Conservation (phyloP, 2,329 filamentous ascomycete genomes). For the Daldinia sp. region DNA sequence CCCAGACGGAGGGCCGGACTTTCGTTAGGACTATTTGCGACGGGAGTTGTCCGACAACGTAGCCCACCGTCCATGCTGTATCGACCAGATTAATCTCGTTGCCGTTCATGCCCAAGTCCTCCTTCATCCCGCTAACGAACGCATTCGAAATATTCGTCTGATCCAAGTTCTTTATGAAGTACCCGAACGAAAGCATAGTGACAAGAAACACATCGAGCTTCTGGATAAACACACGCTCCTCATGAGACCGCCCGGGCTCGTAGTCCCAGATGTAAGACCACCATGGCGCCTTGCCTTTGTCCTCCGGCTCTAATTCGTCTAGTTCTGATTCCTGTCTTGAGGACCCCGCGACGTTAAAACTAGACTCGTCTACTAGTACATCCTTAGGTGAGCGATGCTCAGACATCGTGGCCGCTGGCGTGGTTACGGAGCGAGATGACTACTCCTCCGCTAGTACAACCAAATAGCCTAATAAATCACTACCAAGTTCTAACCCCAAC, state of each 20-base stretch:
- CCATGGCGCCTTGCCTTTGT: conserved; percentile 32
- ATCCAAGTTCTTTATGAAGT: conserved; percentile 42
- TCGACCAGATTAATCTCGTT: conserved; percentile 51
- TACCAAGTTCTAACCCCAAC: not conserved
- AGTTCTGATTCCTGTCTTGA: not conserved
- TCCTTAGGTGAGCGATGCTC: conserved; percentile 20
- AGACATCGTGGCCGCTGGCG: conserved; percentile 16
- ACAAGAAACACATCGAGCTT: conserved; percentile 40
- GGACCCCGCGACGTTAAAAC: conserved; percentile 8
- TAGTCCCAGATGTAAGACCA: conserved; percentile 41
- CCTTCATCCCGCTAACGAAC: conserved; percentile 48
- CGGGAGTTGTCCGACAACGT: conserved; percentile 51
- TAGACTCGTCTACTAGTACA: conserved; percentile 16
- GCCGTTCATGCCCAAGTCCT: conserved; percentile 46
- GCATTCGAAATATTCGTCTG: conserved; percentile 41
- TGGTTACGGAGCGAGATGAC: not conserved
- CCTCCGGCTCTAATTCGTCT: conserved; percentile 1
- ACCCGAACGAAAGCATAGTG: conserved; percentile 39
- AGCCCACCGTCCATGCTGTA: conserved; percentile 50
- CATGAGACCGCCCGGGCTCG: conserved; percentile 36
- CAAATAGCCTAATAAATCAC: no score
- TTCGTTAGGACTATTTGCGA: conserved; percentile 51
- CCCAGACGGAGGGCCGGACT: conserved; percentile 54
- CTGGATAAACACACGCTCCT: conserved; percentile 39
- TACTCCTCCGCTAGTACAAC: not conserved